Base-by-base conservation (phyloP, 768 basidiomycete species). In the Neoboletus subvelutipes region DNA sequence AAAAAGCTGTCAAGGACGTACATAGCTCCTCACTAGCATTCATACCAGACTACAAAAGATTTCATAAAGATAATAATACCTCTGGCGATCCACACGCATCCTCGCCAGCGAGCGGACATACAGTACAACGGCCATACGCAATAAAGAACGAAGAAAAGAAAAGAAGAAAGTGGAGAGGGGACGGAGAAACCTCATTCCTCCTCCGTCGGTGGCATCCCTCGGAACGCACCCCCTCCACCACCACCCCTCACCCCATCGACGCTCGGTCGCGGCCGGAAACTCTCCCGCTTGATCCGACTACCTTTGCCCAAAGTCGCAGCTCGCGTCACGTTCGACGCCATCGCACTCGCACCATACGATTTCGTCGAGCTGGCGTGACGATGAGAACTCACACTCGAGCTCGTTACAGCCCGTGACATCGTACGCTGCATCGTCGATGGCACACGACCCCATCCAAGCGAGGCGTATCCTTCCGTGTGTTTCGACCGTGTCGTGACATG, bases 211-310 rank as follows among this genome's bases (percentile, higher is more conserved):
- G 66, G 58, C 68, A 69, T 69, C 31, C 62, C 64, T 52, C 61
- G 64, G 33, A 61, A 69, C 7, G 57, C n/a, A n/a, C n/a, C 13
- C 7, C 60, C 57, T 2, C 47, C 45, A 26, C 51, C 52, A 20
- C 51, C 52, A 26, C 47, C 47, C 40, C 61, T 55, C 54, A 59
- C 43, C 0, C 72, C 76, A 61, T 92, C 90, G 20, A 84, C 71
- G 63, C 90, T 92, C 42, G 89, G 83, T 34, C 92, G 78, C 11
- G 92, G 92, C 67, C 83, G 89, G 71, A 93, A 94, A 71, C 90
- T 93, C 75, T 93, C 90, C 60, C 87, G 78, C 57, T 79, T 73
- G 40, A 82, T 81, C 50, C 83, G 73, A 40, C 78, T 71, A 31
- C 80, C 78, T 64, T 84, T 86, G 69, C 76, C 77, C 41, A 56